Conservation (phyloP, 768 basidiomycete species). For the Auricularia cornea region DNA sequence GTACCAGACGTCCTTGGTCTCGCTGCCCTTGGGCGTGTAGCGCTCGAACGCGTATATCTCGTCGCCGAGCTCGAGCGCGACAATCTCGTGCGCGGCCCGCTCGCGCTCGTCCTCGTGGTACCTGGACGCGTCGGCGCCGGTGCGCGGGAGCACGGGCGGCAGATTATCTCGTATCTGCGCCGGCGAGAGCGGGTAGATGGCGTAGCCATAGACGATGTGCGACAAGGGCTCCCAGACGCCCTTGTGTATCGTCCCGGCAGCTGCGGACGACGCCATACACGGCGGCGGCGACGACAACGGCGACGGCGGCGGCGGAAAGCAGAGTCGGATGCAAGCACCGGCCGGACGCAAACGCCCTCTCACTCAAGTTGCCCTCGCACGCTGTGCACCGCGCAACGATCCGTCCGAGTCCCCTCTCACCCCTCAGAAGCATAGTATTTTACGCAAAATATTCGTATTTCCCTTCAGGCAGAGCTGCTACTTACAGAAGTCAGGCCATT, state of each 20-base stretch:
- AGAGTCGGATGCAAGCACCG: not conserved
- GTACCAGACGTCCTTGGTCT: conserved; percentile 81
- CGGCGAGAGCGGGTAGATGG: conserved; percentile 72
- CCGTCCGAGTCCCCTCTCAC: too few relatives aligned
- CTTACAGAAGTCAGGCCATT: too few relatives aligned
- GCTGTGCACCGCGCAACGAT: too few relatives aligned
- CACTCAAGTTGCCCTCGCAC: not conserved
- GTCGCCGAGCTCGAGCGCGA: conserved; percentile 87
- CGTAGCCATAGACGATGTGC: conserved; percentile 84
- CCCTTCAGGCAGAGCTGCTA: too few relatives aligned
- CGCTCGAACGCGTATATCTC: conserved; percentile 97
- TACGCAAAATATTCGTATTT: too few relatives aligned
- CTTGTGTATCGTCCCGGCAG: conserved; percentile 2
- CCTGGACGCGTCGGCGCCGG: conserved; percentile 8
- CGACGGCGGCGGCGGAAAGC: not conserved
- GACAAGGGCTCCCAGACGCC: conserved; percentile 59
- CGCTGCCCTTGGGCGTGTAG: conserved; percentile 65
- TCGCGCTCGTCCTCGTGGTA: conserved; percentile 6
- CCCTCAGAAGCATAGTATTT: too few relatives aligned
- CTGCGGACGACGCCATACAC: conserved; percentile 1
- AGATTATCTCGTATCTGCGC: conserved; percentile 32
- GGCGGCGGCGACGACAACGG: not conserved
- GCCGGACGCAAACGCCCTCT: not conserved
- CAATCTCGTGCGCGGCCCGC: conserved; percentile 27
- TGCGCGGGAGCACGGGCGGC: conserved; percentile 9